phyloP scores from a whole-genome alignment of 192 early-diverging fungal species.

The Podila clonocystis region DNA sequence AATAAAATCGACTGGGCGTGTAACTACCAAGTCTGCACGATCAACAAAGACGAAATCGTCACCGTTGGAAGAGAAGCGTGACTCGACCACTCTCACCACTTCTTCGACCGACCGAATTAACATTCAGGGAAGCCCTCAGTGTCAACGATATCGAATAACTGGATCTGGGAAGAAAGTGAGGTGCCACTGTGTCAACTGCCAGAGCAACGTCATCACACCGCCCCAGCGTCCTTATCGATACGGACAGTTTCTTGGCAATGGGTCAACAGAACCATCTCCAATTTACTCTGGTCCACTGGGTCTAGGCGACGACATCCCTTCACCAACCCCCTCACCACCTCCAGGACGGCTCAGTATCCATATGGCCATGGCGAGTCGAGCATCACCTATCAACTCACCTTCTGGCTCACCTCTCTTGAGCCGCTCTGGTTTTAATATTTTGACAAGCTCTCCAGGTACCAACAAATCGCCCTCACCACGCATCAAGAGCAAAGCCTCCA shows the following conservation, averaged over 20 bases:
- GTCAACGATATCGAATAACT: conserved; percentile 11
- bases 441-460: background rate
- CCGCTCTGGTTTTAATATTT: conserved; percentile 7
- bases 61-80: background rate
- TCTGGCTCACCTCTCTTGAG: conserved; percentile 16
- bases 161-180: conserved; percentile 15
- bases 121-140: conserved; percentile 3
- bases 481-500: conserved; percentile 13
- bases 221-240: conserved; percentile 33
- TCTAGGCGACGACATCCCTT: conserved; percentile 44
- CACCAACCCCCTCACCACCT: conserved; percentile 40
- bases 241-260: conserved; percentile 27
- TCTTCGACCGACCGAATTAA: background rate
- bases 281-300: conserved; percentile 44
- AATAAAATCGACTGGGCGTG: background rate
- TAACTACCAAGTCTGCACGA: no score
- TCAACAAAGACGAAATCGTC: no score
- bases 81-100: background rate
- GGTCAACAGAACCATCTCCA: conserved; percentile 21
- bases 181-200: conserved; percentile 20
- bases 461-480: conserved; percentile 8
- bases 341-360: conserved; percentile 39
- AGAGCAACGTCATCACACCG: conserved; percentile 9
- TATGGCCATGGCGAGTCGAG: conserved; percentile 40
- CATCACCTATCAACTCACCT: conserved; percentile 35